Base-by-base conservation (phyloP, 2,329 filamentous ascomycete species). In the Xylaria sp. region DNA sequence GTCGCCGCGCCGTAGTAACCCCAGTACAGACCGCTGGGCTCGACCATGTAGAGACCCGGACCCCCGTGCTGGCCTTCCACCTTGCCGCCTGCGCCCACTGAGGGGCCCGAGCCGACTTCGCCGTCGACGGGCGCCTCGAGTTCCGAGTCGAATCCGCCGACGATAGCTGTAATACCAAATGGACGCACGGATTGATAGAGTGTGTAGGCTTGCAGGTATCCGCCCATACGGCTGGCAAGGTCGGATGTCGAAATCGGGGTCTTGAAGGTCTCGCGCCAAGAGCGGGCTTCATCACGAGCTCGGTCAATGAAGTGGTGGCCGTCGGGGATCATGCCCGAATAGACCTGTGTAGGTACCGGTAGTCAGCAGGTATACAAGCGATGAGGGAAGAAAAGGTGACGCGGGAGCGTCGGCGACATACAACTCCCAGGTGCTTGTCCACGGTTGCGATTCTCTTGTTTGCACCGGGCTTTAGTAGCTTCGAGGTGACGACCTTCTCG, bases 1-100 rank as follows among this genome's bases (percentile, higher is more conserved):
- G 94, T 97, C 45, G 94, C 94, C 38, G 94, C 94, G 66, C 94
- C 94, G 74, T 97, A 97, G 82, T 99, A 99, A 56, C 94, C 94
- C 94, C 94, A 99, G 81, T 96, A 97, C 64, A 93, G 78, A 51
- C 94, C 94, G 69, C 92, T 96, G 39, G 94, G 94, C 80, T 99
- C 94, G 66, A 99, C 93, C 94, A 99, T 99, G 83, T 97, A 99
- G 58, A 99, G 84, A 60, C 87, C 92, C 19, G 94, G 94, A 1
- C 93, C 94, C 65, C 94, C 94, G 71, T 92, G 86, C 73, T 85
- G 87, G 68, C 85, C 85, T 22, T 72, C 76, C 40, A 87, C 82
- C 78, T 94, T 96, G 69, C 93, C 93, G 60, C 93, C 93, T 20
- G 91, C 86, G 54, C 93, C 93, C 53, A 83, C 82, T 40, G 78